These are phyloP conservation scores for Curvularia verruculosa DNA, from an alignment of 2,329 filamentous ascomycete species.

Conservation along the genomic window DNA sequence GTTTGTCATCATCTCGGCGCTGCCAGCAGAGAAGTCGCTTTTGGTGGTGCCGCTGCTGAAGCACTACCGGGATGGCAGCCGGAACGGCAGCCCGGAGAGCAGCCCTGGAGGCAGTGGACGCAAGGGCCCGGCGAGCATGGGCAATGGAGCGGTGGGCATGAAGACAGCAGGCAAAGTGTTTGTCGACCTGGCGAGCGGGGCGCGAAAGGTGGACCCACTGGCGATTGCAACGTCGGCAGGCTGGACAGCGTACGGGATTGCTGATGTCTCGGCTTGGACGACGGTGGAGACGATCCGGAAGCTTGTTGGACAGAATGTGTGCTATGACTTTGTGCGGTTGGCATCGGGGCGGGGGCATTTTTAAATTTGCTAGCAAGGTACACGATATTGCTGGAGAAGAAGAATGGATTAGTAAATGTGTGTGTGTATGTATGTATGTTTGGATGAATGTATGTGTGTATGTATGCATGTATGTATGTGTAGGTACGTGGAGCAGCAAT, in stretches of 20 bases:
- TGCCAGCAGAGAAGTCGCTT: constrained; percentile 78
- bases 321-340: constrained; percentile 83
- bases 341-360: constrained; percentile 66
- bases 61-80: constrained; percentile 64
- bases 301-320: constrained; percentile 84
- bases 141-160: constrained; percentile 22
- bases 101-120: constrained; percentile 17
- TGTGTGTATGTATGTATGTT: no score
- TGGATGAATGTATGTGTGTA: no score
- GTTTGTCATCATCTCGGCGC: constrained; percentile 80
- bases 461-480: no score
- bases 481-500: no score
- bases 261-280: constrained; percentile 82
- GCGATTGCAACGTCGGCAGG: constrained; percentile 74
- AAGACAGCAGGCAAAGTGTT: constrained; percentile 69
- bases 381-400: background rate
- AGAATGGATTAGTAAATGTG: no score
- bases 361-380: constrained; percentile 33
- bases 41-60: constrained; percentile 79
- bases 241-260: constrained; percentile 79
- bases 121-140: no score
- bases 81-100: constrained; percentile 39
- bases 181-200: constrained; percentile 74
- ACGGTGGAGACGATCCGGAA: constrained; percentile 80
- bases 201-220: constrained; percentile 70